Evolutionary conservation across 1,284 basidiomycete species (phyloP).

Genomic region (Cutaneotrichosporon sp.): DNA sequence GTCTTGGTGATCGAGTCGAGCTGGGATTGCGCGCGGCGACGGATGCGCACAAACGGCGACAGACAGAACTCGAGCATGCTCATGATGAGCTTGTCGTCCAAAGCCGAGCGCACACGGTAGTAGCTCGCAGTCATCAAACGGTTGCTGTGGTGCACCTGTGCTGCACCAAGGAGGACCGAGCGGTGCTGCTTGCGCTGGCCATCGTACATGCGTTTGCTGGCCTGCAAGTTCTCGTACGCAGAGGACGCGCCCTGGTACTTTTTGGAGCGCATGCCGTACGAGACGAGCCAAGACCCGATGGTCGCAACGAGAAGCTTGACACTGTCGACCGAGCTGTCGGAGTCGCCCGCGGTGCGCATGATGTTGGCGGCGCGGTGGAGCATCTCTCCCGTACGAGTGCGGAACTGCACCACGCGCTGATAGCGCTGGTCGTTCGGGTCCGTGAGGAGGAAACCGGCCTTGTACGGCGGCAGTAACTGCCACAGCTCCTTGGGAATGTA

Average conservation of each 20-base stretch:
- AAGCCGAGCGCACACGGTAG: constrained; percentile 74
- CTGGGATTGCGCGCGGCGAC: constrained; percentile 41
- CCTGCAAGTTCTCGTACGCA: constrained; percentile 39
- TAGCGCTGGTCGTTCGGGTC: constrained; percentile 77
- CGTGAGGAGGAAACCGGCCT: constrained; percentile 73
- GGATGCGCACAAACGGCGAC: constrained; percentile 74
- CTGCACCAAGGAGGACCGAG: constrained; percentile 42
- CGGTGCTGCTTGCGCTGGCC: constrained; percentile 48
- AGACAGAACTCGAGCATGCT: constrained; percentile 82
- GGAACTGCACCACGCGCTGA: constrained; percentile 64
- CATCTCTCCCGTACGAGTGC: constrained; percentile 68
- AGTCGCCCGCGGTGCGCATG: constrained; percentile 67
- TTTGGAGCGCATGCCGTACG: constrained; percentile 50
- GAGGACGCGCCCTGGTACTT: constrained; percentile 40
- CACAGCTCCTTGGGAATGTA: constrained; percentile 62
- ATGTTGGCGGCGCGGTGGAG: constrained; percentile 69
- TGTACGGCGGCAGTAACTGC: constrained; percentile 63
- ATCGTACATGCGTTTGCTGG: constrained; percentile 47
- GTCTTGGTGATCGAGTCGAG: constrained; percentile 59
- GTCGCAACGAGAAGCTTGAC: constrained; percentile 60
- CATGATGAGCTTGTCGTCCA: constrained; percentile 76
- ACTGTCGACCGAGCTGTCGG: constrained; percentile 92
- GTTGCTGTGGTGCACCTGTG: constrained; percentile 45
- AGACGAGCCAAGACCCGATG: constrained; percentile 47
- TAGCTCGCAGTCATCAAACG: constrained; percentile 55